A percentile compares a stretch with the other conserved stretches of the same genome.
Evolutionary conservation across 345 rosid species (phyloP).

Genomic region (Noccaea caerulescens): DNA sequence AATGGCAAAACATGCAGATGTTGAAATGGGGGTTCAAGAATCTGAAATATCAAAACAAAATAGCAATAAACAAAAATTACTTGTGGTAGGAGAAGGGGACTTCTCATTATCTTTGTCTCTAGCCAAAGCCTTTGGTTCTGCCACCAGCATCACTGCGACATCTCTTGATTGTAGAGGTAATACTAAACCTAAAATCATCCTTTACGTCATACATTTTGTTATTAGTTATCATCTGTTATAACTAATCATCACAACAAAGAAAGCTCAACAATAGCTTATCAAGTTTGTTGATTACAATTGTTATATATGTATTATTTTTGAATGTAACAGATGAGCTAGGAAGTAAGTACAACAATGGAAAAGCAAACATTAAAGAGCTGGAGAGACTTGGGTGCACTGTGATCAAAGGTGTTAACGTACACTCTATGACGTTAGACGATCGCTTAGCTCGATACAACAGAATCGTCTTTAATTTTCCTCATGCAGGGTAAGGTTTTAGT

Average conservation of each 20-base stretch:
- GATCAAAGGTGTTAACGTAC: slow-evolving; percentile 5
- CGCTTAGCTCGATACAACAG: slow-evolving; percentile 7
- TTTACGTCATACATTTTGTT: not conserved
- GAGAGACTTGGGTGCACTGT: slow-evolving; percentile 14
- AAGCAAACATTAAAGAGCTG: slow-evolving; percentile 7
- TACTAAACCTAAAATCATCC: not conserved
- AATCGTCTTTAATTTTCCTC: slow-evolving; percentile 6
- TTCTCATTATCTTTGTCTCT: slow-evolving; percentile 19
- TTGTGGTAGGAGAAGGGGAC: slow-evolving; percentile 10
- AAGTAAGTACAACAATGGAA: not conserved
- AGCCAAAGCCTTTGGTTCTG: slow-evolving; percentile 16
- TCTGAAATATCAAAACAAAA: not conserved
- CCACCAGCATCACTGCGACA: not conserved
- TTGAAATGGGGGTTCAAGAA: not conserved
- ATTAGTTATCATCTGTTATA: not conserved
- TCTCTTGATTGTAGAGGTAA: slow-evolving; percentile 25
- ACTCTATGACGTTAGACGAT: not conserved
- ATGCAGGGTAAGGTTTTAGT: slow-evolving; percentile 18
- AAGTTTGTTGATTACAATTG: no score
- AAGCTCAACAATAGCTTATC: not conserved
- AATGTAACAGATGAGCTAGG: slow-evolving; percentile 1
- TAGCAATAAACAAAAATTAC: not conserved
- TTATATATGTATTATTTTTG: not conserved
- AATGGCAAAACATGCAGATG: not conserved
- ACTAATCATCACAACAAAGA: not conserved